phyloP scores from a whole-genome alignment of 2,329 filamentous ascomycete species.

The Harringtonia lauricola region DNA sequence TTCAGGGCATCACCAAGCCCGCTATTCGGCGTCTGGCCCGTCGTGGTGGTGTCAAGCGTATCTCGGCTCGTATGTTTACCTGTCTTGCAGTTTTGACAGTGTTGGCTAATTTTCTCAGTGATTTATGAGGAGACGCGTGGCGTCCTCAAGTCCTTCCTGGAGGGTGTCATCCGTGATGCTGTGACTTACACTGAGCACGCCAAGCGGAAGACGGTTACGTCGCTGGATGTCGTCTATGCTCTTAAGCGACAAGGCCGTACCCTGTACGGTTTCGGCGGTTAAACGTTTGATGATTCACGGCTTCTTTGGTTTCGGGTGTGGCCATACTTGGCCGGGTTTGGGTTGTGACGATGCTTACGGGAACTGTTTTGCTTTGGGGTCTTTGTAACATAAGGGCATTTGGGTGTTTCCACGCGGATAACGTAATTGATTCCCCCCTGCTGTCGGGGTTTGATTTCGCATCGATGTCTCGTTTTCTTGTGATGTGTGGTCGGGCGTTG shows the following conservation, averaged over 20 bases:
- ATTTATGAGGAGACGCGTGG: conserved; percentile 72
- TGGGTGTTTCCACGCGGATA: conserved; percentile 14
- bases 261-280: conserved; percentile 84
- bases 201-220: conserved; percentile 70
- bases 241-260: conserved; percentile 62
- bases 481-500: no score
- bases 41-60: conserved; percentile 99
- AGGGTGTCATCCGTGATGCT: conserved; percentile 64
- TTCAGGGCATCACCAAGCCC: conserved; percentile 98
- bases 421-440: conserved; percentile 14
- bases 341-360: conserved; percentile 18
- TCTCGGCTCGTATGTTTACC: conserved; percentile 68
- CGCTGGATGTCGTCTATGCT: conserved; percentile 55
- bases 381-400: conserved; percentile 17
- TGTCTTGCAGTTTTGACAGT: background rate
- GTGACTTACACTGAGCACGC: conserved; percentile 72
- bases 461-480: background rate
- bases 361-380: conserved; percentile 11
- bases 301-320: conserved; percentile 13
- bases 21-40: conserved; percentile 96
- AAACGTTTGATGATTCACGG: conserved; percentile 25
- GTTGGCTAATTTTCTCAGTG: conserved; percentile 29
- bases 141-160: conserved; percentile 70
- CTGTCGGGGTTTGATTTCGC: background rate
- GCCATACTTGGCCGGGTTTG: conserved; percentile 13